These are phyloP conservation scores for Psophocarpus tetragonolobus DNA, from an alignment of 306 rosid genomes.

Conservation along the genomic window DNA sequence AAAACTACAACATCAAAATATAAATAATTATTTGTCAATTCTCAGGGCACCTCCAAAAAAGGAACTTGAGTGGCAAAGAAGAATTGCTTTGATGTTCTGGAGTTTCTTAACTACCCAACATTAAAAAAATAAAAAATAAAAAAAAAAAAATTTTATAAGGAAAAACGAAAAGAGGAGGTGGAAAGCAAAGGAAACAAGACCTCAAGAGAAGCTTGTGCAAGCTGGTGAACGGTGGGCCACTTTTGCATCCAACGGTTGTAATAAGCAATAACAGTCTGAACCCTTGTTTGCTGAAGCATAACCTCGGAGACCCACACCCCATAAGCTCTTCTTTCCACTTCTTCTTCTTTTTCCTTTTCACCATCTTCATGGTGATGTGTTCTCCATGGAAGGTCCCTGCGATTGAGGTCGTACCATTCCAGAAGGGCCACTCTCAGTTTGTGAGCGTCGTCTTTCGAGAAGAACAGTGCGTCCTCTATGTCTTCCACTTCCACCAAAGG, in stretches of 20 bases:
- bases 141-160: not conserved
- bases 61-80: not conserved
- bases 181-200: constrained; percentile 26
- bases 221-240: constrained; percentile 82
- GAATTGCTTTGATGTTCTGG: not conserved
- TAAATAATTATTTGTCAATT: constrained; percentile 10
- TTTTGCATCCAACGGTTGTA: constrained; percentile 78
- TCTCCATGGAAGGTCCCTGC: constrained; percentile 89
- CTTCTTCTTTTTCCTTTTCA: constrained; percentile 7
- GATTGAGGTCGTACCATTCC: constrained; percentile 74
- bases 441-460: constrained; percentile 51
- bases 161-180: not conserved
- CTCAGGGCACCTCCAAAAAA: not conserved
- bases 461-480: constrained; percentile 59
- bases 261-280: constrained; percentile 75
- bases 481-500: constrained; percentile 43
- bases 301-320: constrained; percentile 92
- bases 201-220: constrained; percentile 84
- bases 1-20: constrained; percentile 7
- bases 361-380: constrained; percentile 9
- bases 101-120: not conserved
- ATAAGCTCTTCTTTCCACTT: constrained; percentile 58
- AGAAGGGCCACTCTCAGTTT: constrained; percentile 54
- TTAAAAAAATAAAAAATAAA: not conserved
- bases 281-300: constrained; percentile 92